Evolutionary conservation across 148 eudicot species (phyloP).

Genomic region (Arbutus unedo): DNA sequence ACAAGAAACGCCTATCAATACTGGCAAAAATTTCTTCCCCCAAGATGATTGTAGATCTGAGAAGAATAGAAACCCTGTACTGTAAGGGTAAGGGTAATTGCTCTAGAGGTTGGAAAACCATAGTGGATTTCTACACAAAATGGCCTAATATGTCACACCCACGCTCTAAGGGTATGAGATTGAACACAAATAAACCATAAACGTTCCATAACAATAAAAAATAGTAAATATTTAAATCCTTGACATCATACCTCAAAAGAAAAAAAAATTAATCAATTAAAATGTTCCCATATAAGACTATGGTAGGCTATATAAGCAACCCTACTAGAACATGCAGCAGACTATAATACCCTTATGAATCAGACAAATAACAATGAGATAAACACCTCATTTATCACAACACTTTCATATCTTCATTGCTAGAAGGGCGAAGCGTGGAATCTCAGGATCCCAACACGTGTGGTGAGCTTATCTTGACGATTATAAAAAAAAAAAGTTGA

Average conservation of each 20-base stretch:
- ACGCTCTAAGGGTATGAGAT: too few species aligned
- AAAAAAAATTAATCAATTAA: neutral
- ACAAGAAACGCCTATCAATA: neutral
- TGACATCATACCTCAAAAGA: too few species aligned
- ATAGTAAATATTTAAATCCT: too few species aligned
- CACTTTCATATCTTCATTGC: neutral
- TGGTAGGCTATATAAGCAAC: neutral
- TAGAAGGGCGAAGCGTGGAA: neutral
- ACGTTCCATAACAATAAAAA: too few species aligned
- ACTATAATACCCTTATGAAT: neutral
- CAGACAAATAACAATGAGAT: neutral
- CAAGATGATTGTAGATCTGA: neutral
- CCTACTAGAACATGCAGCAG: neutral
- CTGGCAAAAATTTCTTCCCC: neutral
- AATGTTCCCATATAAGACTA: neutral
- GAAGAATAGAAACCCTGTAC: neutral
- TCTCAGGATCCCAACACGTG: neutral
- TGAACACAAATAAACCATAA: too few species aligned
- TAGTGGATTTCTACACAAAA: neutral
- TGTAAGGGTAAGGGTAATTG: neutral
- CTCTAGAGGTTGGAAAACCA: neutral
- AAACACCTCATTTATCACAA: neutral
- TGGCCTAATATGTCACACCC: neutral
- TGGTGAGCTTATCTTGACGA: neutral
- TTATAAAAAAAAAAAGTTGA: neutral